Percentiles rank a stretch among this genome's conserved stretches.
These are phyloP conservation scores for Singerocomus inundabilis DNA, from an alignment of 1,284 basidiomycete species.

Conservation along the genomic window DNA sequence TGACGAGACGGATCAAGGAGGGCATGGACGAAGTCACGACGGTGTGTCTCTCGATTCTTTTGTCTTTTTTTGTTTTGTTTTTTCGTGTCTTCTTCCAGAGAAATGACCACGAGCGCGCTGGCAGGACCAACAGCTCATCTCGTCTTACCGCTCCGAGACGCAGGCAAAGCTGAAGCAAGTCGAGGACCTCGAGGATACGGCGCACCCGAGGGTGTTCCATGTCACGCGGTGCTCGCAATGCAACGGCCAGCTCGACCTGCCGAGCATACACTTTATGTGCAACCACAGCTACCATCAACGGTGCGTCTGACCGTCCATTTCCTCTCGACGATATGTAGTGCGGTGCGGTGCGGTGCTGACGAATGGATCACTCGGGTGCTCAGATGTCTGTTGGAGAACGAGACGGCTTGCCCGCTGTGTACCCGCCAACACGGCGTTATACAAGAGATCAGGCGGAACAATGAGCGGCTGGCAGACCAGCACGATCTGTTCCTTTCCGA, in stretches of 20 bases:
- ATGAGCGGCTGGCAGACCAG: conserved; percentile 77
- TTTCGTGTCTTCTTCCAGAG: neutral
- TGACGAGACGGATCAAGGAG: conserved; percentile 74
- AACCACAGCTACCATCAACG: conserved; percentile 95
- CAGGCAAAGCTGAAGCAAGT: conserved; percentile 81
- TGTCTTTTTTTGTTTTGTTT: neutral
- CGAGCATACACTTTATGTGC: conserved; percentile 97
- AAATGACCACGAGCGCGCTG: neutral
- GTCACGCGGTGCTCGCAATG: conserved; percentile 90
- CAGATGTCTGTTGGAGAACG: conserved; percentile 81
- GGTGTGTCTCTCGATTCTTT: conserved; percentile 55
- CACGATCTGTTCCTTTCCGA: conserved; percentile 89
- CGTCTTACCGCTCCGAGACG: conserved; percentile 86
- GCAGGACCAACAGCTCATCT: conserved; percentile 82
- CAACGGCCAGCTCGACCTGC: conserved; percentile 85
- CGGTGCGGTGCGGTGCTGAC: neutral
- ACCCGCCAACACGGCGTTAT: conserved; percentile 86
- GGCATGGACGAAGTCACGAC: conserved; percentile 76
- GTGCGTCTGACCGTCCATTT: conserved; percentile 38
- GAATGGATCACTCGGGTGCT: neutral
- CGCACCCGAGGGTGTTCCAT: conserved; percentile 86
- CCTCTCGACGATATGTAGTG: neutral
- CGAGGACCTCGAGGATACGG: conserved; percentile 72
- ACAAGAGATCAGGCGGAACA: conserved; percentile 82
- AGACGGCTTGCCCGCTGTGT: conserved; percentile 88